Base-by-base conservation (phyloP, 495 filamentous ascomycete genomes). In the Penicillium steckii region DNA sequence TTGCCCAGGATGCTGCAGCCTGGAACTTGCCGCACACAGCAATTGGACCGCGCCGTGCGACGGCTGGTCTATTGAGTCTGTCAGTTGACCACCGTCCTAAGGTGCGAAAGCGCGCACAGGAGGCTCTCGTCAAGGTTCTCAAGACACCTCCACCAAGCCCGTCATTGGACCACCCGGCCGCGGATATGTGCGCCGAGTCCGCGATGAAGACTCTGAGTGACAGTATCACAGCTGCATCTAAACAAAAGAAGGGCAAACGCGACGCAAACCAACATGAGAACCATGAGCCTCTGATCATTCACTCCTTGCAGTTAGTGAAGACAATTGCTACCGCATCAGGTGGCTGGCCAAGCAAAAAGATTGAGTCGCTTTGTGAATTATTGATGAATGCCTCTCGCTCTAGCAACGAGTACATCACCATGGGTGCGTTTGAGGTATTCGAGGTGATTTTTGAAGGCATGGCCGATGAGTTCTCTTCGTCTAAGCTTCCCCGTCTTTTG, bases 291-390 rank as follows among this genome's bases (percentile, higher is more conserved):
- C 79, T 81, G 13, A 77, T 97, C 17, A 94, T 97, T 51, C 94
- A 97, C 69, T 86, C 90, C 3, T 69, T 98, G 50, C 95, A 97
- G 53, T 76, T 97, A 42, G 83, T 95, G 48, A 96, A 93, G 77
- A 86, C 89, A 2, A 80, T 97, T 53, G 91, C 93, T 3, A 73
- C 79, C 19, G 89, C 88, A 3, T 93, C 90, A 46, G 88, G 89
- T 40, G 93, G 95, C 41, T 98, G 95, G 95, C 94, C 94, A n/a
- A 95, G 87, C 71, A 88, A 86, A 75, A 95, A 95, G 70, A 91
- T 97, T 42, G 94, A 98, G 72, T 71, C 84, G 4, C 79, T 98
- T 27, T 96, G 91, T 66, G 91, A 96, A 64, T 69, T 92, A 29
- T 73, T 98, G 49, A 86, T 98, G 62, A 83, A 82, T 51, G 93